Conservation (phyloP, 129 eudicot species). For the Dittrichia graveolens region DNA sequence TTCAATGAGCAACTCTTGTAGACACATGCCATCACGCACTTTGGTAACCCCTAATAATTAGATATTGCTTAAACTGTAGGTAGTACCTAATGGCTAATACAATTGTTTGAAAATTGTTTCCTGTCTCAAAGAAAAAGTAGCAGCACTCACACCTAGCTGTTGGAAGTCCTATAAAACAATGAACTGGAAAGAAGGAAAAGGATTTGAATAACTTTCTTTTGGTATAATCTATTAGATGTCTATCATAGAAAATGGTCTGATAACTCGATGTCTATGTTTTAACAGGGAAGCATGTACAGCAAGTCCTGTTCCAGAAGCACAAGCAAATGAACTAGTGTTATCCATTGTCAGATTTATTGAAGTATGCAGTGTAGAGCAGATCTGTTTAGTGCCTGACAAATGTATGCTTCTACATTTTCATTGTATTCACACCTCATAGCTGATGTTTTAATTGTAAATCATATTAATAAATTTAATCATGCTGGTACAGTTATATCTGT, state of each 20-base stretch:
- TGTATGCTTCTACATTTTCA: slow-evolving; percentile 43
- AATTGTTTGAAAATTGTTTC: slow-evolving; percentile 19
- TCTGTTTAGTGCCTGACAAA: slow-evolving; percentile 75
- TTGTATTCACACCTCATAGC: slow-evolving; percentile 5
- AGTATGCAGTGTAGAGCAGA: slow-evolving; percentile 70
- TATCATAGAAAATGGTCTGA: neutral
- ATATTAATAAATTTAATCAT: slow-evolving; percentile 9
- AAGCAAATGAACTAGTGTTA: slow-evolving; percentile 51
- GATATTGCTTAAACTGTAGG: neutral
- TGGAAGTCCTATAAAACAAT: neutral
- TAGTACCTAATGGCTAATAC: neutral
- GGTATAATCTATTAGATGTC: neutral
- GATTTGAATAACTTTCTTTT: neutral
- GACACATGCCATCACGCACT: neutral
- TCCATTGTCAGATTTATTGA: slow-evolving; percentile 66
- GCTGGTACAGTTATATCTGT: slow-evolving; percentile 70
- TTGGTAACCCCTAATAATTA: neutral
- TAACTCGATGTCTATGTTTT: neutral
- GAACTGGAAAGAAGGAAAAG: neutral
- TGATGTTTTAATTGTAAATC: neutral
- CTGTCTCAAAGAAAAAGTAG: slow-evolving; percentile 17
- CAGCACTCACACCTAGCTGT: slow-evolving; percentile 7
- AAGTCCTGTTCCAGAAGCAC: slow-evolving; percentile 57
- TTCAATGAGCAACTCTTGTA: slow-evolving; percentile 6
- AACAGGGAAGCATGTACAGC: slow-evolving; percentile 88